Conservation (phyloP, 352 stramenopile genomes). For the Blastocystis sp. region DNA sequence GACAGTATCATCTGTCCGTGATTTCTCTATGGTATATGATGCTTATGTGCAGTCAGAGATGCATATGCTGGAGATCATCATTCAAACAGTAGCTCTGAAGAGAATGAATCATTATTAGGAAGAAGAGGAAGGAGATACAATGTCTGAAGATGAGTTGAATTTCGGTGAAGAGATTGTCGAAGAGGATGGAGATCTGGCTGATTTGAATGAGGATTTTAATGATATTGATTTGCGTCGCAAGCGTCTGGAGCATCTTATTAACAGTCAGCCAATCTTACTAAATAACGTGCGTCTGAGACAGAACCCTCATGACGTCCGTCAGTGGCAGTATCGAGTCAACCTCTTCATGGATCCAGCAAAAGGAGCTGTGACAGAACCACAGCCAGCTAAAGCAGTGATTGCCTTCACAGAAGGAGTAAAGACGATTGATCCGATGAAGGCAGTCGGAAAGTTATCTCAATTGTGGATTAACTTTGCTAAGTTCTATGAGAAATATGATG, state of each 20-base stretch:
- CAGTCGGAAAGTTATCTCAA: constrained; percentile 80
- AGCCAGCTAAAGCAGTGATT: constrained; percentile 74
- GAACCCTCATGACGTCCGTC: constrained; percentile 94
- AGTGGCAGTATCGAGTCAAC: constrained; percentile 92
- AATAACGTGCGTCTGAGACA: constrained; percentile 92
- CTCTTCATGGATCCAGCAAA: constrained; percentile 75
- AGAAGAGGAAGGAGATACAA: constrained; percentile 66
- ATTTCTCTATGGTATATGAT: constrained; percentile 98
- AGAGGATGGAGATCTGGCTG: constrained; percentile 75
- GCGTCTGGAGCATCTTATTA: constrained; percentile 86
- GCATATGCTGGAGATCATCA: constrained; percentile 89
- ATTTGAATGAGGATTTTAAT: constrained; percentile 79
- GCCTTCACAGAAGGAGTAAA: constrained; percentile 86
- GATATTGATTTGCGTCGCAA: constrained; percentile 80
- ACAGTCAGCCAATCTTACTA: constrained; percentile 86
- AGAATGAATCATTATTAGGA: constrained; percentile 59
- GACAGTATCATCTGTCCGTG: constrained; percentile 80
- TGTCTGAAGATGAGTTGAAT: not conserved
- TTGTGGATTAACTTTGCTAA: constrained; percentile 90
- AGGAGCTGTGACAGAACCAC: constrained; percentile 1
- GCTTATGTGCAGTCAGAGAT: constrained; percentile 97
- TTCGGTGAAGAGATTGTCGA: constrained; percentile 74
- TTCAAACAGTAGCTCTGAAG: constrained; percentile 81
- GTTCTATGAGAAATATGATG: constrained; percentile 84
- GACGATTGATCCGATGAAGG: constrained; percentile 81